phyloP scores from a whole-genome alignment of 768 basidiomycete genomes.

The Pulveroboletus sp. region DNA sequence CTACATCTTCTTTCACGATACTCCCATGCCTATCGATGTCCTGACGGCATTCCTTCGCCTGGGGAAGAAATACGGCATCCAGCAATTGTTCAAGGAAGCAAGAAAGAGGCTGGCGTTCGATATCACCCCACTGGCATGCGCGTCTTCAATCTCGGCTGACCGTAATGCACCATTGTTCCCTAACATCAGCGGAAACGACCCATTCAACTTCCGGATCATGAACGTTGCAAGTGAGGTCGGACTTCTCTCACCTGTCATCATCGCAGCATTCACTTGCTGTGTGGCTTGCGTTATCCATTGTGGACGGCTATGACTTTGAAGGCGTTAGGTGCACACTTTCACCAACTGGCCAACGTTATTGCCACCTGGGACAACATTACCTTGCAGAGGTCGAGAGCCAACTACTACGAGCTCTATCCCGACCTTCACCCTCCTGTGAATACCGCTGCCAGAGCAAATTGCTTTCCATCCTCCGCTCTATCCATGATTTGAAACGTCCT shows the following conservation, averaged over 20 bases:
- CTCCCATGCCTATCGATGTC: conserved; percentile 11
- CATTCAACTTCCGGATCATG: conserved; percentile 12
- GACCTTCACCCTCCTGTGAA: background rate
- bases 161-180: background rate
- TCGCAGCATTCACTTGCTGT: conserved; percentile 4
- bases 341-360: background rate
- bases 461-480: background rate
- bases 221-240: conserved; percentile 14
- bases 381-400: background rate
- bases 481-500: background rate
- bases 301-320: conserved; percentile 9
- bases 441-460: background rate
- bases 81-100: conserved; percentile 11
- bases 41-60: conserved; percentile 9
- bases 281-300: conserved; percentile 6
- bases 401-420: background rate
- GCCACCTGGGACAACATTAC: conserved; percentile 3
- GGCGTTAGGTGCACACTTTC: conserved; percentile 1
- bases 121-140: background rate
- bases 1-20: conserved; percentile 1
- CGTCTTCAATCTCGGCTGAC: background rate
- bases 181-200: conserved; percentile 6
- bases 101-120: conserved; percentile 1
- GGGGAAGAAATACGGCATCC: conserved; percentile 14
- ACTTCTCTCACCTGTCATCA: background rate